These are phyloP conservation scores for Coemansia reversa DNA, from an alignment of 192 early-diverging fungal species.

Conservation along the genomic window DNA sequence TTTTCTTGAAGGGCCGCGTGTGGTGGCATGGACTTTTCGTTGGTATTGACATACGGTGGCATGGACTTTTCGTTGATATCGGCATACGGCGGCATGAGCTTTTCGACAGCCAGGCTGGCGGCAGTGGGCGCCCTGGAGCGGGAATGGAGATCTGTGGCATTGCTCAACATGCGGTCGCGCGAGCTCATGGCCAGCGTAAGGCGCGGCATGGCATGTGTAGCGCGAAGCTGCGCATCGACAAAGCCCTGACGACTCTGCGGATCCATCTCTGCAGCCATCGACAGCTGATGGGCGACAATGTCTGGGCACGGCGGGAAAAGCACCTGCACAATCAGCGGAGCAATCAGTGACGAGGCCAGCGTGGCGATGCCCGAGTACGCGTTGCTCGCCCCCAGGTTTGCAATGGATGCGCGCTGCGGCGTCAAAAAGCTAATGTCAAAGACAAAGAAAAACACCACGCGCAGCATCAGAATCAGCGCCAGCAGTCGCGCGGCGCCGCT, in stretches of 20 bases:
- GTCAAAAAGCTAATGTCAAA: slow-evolving; percentile 51
- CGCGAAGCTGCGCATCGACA: slow-evolving; percentile 27
- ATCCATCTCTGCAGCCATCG: slow-evolving; percentile 21
- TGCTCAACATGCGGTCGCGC: slow-evolving; percentile 29
- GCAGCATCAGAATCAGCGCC: slow-evolving; percentile 24
- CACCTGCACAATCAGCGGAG: slow-evolving; percentile 18
- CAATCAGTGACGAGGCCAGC: slow-evolving; percentile 30
- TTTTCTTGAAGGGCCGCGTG: background rate
- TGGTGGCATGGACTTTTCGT: slow-evolving; percentile 5
- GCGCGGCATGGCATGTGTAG: slow-evolving; percentile 21
- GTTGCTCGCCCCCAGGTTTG: slow-evolving; percentile 28
- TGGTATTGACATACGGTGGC: background rate
- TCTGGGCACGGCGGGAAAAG: slow-evolving; percentile 26
- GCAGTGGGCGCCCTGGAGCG: slow-evolving; percentile 46
- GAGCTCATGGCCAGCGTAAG: slow-evolving; percentile 12
- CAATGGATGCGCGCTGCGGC: slow-evolving; percentile 9
- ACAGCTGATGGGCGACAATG: slow-evolving; percentile 20
- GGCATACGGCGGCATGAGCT: slow-evolving; percentile 5
- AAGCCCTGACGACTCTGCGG: slow-evolving; percentile 22
- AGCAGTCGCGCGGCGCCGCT: slow-evolving; percentile 16
- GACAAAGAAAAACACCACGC: slow-evolving; percentile 26
- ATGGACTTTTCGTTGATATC: background rate
- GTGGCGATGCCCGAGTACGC: slow-evolving; percentile 36
- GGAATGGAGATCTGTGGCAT: slow-evolving; percentile 13
- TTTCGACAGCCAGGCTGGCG: slow-evolving; percentile 48